Evolutionary conservation across 177 flowering plant species (phyloP).

Genomic region (Vitis hybrid): DNA sequence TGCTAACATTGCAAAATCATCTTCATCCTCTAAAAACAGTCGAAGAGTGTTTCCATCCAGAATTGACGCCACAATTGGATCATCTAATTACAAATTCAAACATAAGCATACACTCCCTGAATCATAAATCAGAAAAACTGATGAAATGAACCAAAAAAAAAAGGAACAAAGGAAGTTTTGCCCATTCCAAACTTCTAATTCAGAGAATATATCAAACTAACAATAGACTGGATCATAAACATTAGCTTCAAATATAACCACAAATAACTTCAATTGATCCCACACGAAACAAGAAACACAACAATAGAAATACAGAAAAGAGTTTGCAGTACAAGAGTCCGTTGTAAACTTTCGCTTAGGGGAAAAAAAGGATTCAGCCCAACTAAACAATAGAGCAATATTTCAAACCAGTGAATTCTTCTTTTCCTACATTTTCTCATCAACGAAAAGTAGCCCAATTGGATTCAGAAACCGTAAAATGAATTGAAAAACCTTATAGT

Average conservation of each 20-base stretch:
- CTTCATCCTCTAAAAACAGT: conserved; percentile 71
- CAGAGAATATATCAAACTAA: neutral
- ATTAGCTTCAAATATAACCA: neutral
- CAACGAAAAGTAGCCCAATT: too few species aligned
- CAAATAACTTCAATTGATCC: neutral
- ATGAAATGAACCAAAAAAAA: conserved; percentile 2
- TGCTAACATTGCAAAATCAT: conserved; percentile 84
- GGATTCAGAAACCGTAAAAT: too few species aligned
- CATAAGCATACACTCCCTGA: neutral
- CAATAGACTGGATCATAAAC: neutral
- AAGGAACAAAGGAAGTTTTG: neutral
- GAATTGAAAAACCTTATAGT: too few species aligned
- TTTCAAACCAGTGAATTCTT: too few species aligned
- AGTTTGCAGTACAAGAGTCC: too few species aligned
- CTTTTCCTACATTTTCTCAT: too few species aligned
- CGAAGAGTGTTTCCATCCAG: conserved; percentile 58
- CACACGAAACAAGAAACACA: neutral
- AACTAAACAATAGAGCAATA: too few species aligned
- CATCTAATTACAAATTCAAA: conserved; percentile 34
- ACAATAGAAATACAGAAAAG: neutral
- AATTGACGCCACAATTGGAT: conserved; percentile 58
- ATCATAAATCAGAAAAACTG: neutral
- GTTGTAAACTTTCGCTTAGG: too few species aligned
- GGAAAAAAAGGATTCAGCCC: too few species aligned
- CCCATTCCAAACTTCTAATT: neutral